These are phyloP conservation scores for Alternaria tenuissima DNA, from an alignment of 2,329 filamentous ascomycete species.

Conservation along the genomic window DNA sequence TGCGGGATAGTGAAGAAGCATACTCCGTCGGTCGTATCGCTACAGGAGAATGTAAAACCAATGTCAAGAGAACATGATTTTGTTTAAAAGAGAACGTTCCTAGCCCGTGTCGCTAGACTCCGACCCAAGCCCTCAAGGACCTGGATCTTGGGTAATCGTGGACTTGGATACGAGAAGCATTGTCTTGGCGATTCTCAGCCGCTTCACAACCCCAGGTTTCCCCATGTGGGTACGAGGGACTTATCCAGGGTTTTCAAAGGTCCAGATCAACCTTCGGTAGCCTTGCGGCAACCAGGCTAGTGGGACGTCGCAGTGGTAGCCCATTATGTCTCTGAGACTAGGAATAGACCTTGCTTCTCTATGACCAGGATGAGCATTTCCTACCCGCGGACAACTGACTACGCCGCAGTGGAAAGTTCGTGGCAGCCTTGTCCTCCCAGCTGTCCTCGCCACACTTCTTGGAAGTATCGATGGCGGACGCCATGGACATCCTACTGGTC, in stretches of 20 bases:
- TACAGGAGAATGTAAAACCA: background rate
- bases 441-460: constrained; percentile 28
- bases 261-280: constrained; percentile 16
- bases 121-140: background rate
- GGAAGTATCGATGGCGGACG: constrained; percentile 37
- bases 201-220: constrained; percentile 11
- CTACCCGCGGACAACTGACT: background rate
- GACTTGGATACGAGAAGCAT: constrained; percentile 5
- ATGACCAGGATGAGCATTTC: constrained; percentile 5
- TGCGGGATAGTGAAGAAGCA: background rate
- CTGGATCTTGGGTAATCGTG: constrained; percentile 1
- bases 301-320: constrained; percentile 1
- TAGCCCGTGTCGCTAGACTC: background rate
- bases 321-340: constrained; percentile 4
- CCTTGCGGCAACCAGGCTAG: constrained; percentile 11
- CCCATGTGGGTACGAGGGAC: constrained; percentile 2
- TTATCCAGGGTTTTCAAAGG: constrained; percentile 6
- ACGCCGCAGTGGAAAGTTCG: constrained; percentile 3
- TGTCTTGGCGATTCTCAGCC: constrained; percentile 18
- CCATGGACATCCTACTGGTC: constrained; percentile 10
- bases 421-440: constrained; percentile 4
- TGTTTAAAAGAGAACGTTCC: background rate
- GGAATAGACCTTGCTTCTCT: constrained; percentile 7
- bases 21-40: background rate
- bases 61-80: background rate